Evolutionary conservation across 345 rosid genomes (phyloP), one percentile per base, ranked within the genome.

Genomic region (Fremontodendron californicum): DNA sequence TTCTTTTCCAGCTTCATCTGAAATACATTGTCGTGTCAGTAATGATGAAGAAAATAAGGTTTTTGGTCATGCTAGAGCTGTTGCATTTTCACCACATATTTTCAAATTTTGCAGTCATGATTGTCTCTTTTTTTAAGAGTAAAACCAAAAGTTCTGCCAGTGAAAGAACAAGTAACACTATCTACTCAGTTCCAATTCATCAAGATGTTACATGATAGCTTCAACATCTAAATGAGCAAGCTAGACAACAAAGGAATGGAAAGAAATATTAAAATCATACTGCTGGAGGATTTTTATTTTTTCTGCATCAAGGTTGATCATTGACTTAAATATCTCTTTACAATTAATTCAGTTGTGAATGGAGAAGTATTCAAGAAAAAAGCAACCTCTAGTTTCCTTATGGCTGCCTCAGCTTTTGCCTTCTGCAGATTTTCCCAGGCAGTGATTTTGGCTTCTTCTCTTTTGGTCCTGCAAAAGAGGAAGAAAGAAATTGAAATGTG

Each of bases 361-460:
- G 64, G 19, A 61, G 58, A 75, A 74, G 71, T 35, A 71, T 16
- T 71, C 35, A 79, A 77, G 66, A 78, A 78, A 75, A 78, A 52
- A 75, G 45, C 51, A 83, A 94, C 98, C 98, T 96, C 98, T 68
- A 96, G 96, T 82, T 96, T 96, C 78, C 94, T 82, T 61, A 96
- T 91, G 77, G 90, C 89, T 78, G 98, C 94, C 86, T 96, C 99
- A 6, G 99, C 99, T 81, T 96, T 93, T 18, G 99, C 99, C 85
- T 88, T 96, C 91, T 96, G 99, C 82, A 96, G 88, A 79, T 93
- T 96, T 86, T 96, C 97, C 99, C 99, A 96, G 15, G 97, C 97
- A 23, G 78, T 88, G 74, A 96, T 92, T 86, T 92, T 91, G 37
- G 97, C 94, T 88, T 96, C 97, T 81, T 92, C 98, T 48, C 92